A percentile compares a stretch with the other conserved stretches of the same genome.
Evolutionary conservation across 345 rosid species (phyloP).

Genomic region (Eucalyptus cloeziana): DNA sequence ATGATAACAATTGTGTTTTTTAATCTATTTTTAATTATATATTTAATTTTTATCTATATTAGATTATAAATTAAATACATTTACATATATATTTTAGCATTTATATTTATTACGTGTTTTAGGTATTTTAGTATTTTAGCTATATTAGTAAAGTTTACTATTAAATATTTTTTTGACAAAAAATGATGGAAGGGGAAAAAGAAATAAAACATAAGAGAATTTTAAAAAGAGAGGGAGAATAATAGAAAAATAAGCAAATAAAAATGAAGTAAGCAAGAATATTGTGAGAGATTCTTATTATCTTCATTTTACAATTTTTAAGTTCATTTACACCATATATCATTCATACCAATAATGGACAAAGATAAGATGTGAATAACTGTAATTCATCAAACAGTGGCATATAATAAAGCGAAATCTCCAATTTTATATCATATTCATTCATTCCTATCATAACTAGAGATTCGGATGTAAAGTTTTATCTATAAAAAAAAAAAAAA

Average conservation of each 20-base stretch:
- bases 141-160: not conserved
- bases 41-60: not conserved
- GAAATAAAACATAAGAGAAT: too few relatives aligned
- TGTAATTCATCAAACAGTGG: rapidly evolving
- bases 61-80: too few relatives aligned
- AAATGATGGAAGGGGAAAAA: not conserved
- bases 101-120: too few relatives aligned
- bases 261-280: too few relatives aligned
- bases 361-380: too few relatives aligned
- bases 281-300: not conserved
- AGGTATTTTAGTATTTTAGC: not conserved
- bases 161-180: too few relatives aligned
- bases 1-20: too few relatives aligned
- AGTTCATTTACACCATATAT: rapidly evolving
- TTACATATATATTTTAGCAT: too few relatives aligned
- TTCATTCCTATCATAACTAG: too few relatives aligned
- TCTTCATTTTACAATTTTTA: not conserved
- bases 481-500: too few relatives aligned
- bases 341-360: not conserved
- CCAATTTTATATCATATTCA: rapidly evolving
- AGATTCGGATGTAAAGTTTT: too few relatives aligned
- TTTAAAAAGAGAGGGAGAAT: too few relatives aligned
- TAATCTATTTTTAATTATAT: not conserved
- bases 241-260: not conserved
- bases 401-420: rapidly evolving